Base-by-base conservation (phyloP, 1,284 basidiomycete genomes). In the Calocybe gambosa region DNA sequence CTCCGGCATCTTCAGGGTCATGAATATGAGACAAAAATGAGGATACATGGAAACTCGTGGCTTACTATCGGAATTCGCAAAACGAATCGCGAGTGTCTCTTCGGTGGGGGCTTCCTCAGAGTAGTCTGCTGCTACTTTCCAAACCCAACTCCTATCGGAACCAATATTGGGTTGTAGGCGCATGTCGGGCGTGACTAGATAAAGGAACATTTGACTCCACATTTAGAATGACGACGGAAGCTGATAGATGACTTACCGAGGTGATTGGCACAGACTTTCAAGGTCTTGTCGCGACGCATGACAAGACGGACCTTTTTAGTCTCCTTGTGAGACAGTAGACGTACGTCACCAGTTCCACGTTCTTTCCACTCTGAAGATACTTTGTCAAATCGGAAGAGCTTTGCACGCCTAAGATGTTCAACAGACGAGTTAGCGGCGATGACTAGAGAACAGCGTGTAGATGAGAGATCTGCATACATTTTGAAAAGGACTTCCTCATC, bases 221-320 rank as follows among this genome's bases (percentile, higher is more conserved):
- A 9, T 19, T 25, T 31, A 18, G 13, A 25, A 15, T 3, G 12
- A 12, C 1, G 19, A n/a, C 4, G 12, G 6, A 40, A 9, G 39
- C 42, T 42, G 33, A 44, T 44, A n/a, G 1, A 25, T 16, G 8
- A 26, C 92, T 71, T 62, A 97, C 95, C 81, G 58, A 82, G 74
- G 73, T 99, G 96, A 76, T 99, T 99, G 51, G 96, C 96, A 73
- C 96, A 99, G 66, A 99, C 94, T 71, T 99, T 99, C 69, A 94
- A 79, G 39, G 96, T 99, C 85, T 98, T 98, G 79, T 99, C 96
- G 68, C 96, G 89, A 71, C 96, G 80, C 96, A 99, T 99, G 64
- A 99, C 93, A 53, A 99, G 81, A 52, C 96, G 82, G 59, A 96
- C 79, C 73, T 97, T 98, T 74, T 86, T 83, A 36, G 85, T 89